Evolutionary conservation across 2,329 filamentous ascomycete genomes (phyloP).

Genomic region (Fusarium continuum): DNA sequence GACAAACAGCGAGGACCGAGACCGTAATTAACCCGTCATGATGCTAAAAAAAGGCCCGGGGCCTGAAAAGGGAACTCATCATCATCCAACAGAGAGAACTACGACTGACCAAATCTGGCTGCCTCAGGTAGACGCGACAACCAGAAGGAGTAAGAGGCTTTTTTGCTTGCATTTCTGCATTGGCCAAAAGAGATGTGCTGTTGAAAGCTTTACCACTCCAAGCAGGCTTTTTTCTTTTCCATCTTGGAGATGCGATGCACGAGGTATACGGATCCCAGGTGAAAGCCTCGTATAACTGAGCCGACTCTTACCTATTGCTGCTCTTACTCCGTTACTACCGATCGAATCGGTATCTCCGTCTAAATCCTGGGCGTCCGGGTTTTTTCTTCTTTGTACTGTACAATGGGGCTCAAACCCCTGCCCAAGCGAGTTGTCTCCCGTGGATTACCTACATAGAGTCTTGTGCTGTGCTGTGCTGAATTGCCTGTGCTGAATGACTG

Average conservation of each 20-base stretch:
- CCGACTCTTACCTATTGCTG: slow-evolving; percentile 7
- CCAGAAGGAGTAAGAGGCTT: slow-evolving; percentile 13
- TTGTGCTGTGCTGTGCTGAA: neutral
- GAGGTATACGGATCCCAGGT: slow-evolving; percentile 5
- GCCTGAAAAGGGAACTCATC: neutral
- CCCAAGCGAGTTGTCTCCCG: neutral
- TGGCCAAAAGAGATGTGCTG: slow-evolving; percentile 1
- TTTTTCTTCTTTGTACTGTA: neutral
- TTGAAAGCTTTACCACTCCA: too few relatives aligned
- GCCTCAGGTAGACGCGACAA: slow-evolving; percentile 14
- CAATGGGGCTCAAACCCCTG: neutral
- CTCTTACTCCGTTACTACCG: neutral
- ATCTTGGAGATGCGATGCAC: neutral
- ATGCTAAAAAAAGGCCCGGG: slow-evolving; percentile 33
- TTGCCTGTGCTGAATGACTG: neutral
- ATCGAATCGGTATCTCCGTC: slow-evolving; percentile 30
- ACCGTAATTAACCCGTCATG: slow-evolving; percentile 38
- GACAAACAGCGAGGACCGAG: slow-evolving; percentile 18
- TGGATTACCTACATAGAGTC: neutral
- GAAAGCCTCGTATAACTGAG: slow-evolving; percentile 30
- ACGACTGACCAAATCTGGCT: neutral
- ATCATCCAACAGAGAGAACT: slow-evolving; percentile 2
- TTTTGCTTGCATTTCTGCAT: neutral
- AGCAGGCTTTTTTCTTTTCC: neutral
- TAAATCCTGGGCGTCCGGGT: slow-evolving; percentile 4